Base-by-base conservation (phyloP, 306 rosid genomes). In the Rosa chinensis region DNA sequence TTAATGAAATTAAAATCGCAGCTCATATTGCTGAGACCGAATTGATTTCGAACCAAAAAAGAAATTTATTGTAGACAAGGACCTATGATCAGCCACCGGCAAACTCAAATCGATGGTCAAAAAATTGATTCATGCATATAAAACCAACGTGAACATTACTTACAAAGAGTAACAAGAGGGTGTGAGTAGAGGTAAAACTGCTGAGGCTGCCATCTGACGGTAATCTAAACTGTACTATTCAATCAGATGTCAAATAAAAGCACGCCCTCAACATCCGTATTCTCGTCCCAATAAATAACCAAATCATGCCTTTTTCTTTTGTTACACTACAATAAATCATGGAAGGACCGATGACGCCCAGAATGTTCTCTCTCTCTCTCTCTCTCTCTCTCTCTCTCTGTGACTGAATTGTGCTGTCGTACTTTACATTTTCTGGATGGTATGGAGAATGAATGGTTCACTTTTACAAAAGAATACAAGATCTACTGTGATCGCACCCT, bases 361-460 rank as follows among this genome's bases (percentile, higher is more conserved):
- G 40, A 73, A 62, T 53, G 79, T n/a, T n/a, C n/a, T n/a, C n/a
- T n/a, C n/a, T n/a, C n/a, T n/a, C n/a, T n/a, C n/a, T n/a, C n/a
- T n/a, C n/a, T 95, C 48, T 49, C 64, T 47, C 64, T 62, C 52
- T 66, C 18, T 75, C 53, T 81, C 75, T 66, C 73, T 76, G 35
- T 76, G 72, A 40, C 43, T 75, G 76, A 80, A 70, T 12, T 42
- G 61, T 49, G 78, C 70, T 75, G 74, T 28, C 45, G 52, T 77
- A 87, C 93, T 88, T 75, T 84, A 85, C 87, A 85, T 82, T 70
- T 84, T 78, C 80, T 75, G 72, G 82, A 69, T 56, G 53, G 68
- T 80, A 53, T 70, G 45, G 50, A 37, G 79, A 69, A 79, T 66
- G 74, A 81, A 50, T 58, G 28, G 79, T 66, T 49, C 21, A 49